phyloP scores from a whole-genome alignment of 208 protist genomes.

The Crithidia thermophila region DNA sequence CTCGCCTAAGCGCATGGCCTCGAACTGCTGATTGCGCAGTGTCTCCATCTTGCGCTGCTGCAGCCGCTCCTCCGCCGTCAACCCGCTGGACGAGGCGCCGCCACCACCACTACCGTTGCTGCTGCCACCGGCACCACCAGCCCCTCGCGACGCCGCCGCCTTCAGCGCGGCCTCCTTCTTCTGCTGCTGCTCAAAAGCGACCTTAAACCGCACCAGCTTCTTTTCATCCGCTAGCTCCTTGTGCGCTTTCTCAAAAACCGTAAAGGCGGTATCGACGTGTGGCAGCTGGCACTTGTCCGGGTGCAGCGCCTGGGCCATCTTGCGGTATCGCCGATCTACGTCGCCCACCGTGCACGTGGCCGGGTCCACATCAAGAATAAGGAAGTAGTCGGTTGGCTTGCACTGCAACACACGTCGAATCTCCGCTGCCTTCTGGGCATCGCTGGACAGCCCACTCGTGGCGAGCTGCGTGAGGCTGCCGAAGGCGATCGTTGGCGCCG shows the following conservation, averaged over 20 bases:
- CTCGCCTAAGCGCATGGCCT: constrained; percentile 74
- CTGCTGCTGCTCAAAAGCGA: constrained; percentile 61
- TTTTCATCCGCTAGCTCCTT: constrained; percentile 72
- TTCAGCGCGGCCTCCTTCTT: constrained; percentile 49
- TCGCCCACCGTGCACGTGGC: constrained; percentile 64
- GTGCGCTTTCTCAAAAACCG: constrained; percentile 79
- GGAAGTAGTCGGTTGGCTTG: constrained; percentile 73
- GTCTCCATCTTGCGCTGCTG: constrained; percentile 50
- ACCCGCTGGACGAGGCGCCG: neutral
- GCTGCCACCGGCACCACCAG: neutral
- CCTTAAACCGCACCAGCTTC: constrained; percentile 67
- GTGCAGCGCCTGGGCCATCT: constrained; percentile 85
- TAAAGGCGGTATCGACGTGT: constrained; percentile 78
- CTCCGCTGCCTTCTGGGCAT: constrained; percentile 75
- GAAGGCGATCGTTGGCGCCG: constrained; percentile 36
- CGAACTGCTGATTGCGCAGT: constrained; percentile 73
- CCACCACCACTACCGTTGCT: neutral
- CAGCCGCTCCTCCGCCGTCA: constrained; percentile 64
- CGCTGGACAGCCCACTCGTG: constrained; percentile 39
- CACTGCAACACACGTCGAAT: constrained; percentile 80
- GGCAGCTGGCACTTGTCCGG: constrained; percentile 90
- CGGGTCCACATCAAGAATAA: constrained; percentile 79
- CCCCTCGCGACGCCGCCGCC: constrained; percentile 32
- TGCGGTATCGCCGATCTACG: constrained; percentile 70
- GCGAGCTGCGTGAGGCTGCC: constrained; percentile 44